A percentile compares a stretch with the other conserved stretches of the same genome.
phyloP scores from a whole-genome alignment of 1,284 basidiomycete species.

The Volvariella surrecta region DNA sequence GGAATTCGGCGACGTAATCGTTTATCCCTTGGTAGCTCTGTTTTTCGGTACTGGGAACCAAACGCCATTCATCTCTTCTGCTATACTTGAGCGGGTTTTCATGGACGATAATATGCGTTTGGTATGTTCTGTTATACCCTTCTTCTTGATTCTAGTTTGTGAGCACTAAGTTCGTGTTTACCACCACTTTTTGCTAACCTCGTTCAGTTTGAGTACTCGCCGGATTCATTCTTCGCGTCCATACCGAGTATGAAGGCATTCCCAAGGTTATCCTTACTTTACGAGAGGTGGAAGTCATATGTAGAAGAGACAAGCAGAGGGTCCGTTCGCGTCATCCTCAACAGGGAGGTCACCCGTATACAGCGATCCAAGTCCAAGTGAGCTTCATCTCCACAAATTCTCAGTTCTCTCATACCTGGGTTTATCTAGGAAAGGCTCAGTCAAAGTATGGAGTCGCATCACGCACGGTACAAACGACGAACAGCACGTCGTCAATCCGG shows the following conservation, averaged over 20 bases:
- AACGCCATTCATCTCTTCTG: slow-evolving; percentile 48
- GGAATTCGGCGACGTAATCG: slow-evolving; percentile 49
- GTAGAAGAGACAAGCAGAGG: slow-evolving; percentile 31
- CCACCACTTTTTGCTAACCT: neutral
- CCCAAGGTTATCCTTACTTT: slow-evolving; percentile 36
- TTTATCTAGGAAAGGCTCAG: slow-evolving; percentile 15
- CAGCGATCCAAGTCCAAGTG: slow-evolving; percentile 9
- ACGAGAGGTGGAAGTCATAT: slow-evolving; percentile 36
- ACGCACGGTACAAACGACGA: slow-evolving; percentile 18
- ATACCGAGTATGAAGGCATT: slow-evolving; percentile 32
- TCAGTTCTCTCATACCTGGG: too few relatives aligned
- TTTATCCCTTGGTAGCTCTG: slow-evolving; percentile 48
- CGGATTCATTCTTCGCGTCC: slow-evolving; percentile 25
- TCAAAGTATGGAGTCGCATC: slow-evolving; percentile 16
- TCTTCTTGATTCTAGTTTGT: neutral
- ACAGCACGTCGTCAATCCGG: slow-evolving; percentile 17
- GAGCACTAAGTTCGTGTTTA: neutral
- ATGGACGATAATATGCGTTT: slow-evolving; percentile 49
- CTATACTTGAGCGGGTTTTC: slow-evolving; percentile 50
- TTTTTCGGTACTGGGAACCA: slow-evolving; percentile 59
- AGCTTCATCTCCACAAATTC: too few relatives aligned
- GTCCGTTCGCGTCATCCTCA: slow-evolving; percentile 29
- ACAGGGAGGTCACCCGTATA: slow-evolving; percentile 34
- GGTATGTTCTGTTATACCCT: slow-evolving; percentile 8
- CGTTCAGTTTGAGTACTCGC: slow-evolving; percentile 24